Evolutionary conservation across 2,329 filamentous ascomycete species (phyloP), one percentile per base, ranked within the genome.

Genomic region (Alternaria novae-zelandiae): DNA sequence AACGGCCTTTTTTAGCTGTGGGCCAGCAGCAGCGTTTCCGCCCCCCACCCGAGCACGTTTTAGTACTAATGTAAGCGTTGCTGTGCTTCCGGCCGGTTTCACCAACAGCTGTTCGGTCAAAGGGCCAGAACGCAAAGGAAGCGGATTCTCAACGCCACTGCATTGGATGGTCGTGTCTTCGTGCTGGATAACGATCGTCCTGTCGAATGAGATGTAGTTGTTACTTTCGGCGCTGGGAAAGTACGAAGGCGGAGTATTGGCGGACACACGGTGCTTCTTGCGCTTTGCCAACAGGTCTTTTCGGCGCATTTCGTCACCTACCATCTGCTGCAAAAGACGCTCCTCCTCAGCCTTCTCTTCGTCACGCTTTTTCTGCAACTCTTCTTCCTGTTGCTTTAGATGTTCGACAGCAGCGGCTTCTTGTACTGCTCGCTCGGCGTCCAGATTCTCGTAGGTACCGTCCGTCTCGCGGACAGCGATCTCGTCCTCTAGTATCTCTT

Each of bases 371-470:
- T 79, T 81, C 53, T 76, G 74, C 9, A 81, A 74, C 30, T 81
- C 78, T 58, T 82, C 74, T 59, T 84, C 78, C 8, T 82, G 79
- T 54, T 80, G 72, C 61, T 81, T 81, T 1, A 85, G 91, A 55
- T 88, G 81, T 72, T 86, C 85, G 49, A 88, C 88, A 26, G 92
- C 84, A 23, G 87, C 88, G 21, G 91, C 91, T 80, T 96, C 92
- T 66, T 97, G 93, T 13, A 89, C 89, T 26, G 91, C 93, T 43
- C 94, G 88, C 79, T 98, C 94, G 72, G 96, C 93, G 74, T 97
- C 93, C 7, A 98, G 84, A 30, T 93, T 97, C 2, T 93, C 94
- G 15, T 97, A 83, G 65, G 93, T 87, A 59, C 89, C 87, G 30
- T 93, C 91, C 59, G 90, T 88, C 51, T 91, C 90, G 70, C 91